Conservation (phyloP, 345 rosid species). For the Boechera divaricarpa region DNA sequence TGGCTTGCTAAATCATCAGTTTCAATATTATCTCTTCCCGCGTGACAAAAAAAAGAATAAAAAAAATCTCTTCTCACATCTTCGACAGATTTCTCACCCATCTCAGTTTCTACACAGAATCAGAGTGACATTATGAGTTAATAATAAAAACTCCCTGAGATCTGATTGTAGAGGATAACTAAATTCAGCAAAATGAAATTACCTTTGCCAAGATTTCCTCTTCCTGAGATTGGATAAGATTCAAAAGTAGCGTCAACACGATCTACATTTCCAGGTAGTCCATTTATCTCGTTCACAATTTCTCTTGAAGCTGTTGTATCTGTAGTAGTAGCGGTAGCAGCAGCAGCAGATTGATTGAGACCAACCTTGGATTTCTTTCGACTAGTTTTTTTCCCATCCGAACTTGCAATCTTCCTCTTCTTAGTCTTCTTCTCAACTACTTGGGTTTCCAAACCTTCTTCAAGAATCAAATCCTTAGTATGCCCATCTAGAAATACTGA, state of each 20-base stretch:
- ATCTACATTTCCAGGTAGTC: neutral
- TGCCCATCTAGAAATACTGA: no score
- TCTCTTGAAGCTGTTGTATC: neutral
- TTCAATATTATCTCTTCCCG: neutral
- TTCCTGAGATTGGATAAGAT: neutral
- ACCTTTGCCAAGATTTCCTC: conserved; percentile 7
- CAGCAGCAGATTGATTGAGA: conserved; percentile 18
- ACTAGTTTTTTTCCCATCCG: conserved; percentile 40
- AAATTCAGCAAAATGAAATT: neutral
- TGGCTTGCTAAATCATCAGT: neutral
- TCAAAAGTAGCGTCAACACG: neutral
- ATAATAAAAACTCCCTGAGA: neutral
- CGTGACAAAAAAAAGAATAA: no score
- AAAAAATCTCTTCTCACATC: neutral
- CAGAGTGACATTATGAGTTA: conserved; percentile 2
- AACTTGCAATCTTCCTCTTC: conserved; percentile 37
- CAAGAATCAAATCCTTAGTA: conserved; percentile 7
- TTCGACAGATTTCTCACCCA: conserved; percentile 7
- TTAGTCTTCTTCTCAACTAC: conserved; percentile 32
- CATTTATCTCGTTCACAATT: neutral
- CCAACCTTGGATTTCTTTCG: conserved; percentile 41
- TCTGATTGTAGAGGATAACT: neutral
- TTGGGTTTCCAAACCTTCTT: conserved; percentile 24
- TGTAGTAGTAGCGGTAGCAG: neutral
- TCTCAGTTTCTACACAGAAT: conserved; percentile 26